Base-by-base conservation (phyloP, 2,329 filamentous ascomycete genomes). In the Neonectria faginata region DNA sequence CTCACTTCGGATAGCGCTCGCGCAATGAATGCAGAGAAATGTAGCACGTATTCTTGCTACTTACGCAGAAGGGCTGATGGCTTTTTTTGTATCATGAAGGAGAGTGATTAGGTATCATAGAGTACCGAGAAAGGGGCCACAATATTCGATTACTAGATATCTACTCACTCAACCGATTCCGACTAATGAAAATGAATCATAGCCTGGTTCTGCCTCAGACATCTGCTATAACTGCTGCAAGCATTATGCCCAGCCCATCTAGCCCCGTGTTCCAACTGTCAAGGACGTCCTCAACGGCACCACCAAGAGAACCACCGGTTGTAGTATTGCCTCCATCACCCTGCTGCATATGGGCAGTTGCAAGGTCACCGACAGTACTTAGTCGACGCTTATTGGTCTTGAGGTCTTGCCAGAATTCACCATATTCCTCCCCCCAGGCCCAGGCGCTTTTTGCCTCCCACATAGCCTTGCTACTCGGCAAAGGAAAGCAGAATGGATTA, bases 221-320 rank as follows among this genome's bases (percentile, higher is more conserved):
- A 59, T 52, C 47, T 22, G 45, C 31, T 44, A 59, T 16, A 2
- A 51, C 56, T 16, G 56, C 56, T 6, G 44, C 31, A 2, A 59
- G 47, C 45, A 51, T 52, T 47, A 51, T 59, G 7, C 56, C 56
- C 5, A 59, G n/a, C 7, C 56, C 47, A 44, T 52, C 56, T 16
- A 59, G 11, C 5, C 47, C 47, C 2, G 45, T 16, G 25, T 51
- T 47, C 56, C 56, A 59, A 20, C 11, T 41, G 22, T 59, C 56
- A 1, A 59, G 18, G 2, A 51, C 12, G 6, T 51, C 29, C 5
- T 51, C 48, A 33, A 20, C 12, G 1, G 27, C n/a, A 33, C n/a
- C n/a, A n/a, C 12, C 7, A 10, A 51, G n/a, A 51, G 11, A 20
- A 29, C 29, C 48, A 12, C n/a, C 3, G n/a, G 14, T 9, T 18